Conservation (phyloP, 345 rosid genomes). For the Noccaea caerulescens region DNA sequence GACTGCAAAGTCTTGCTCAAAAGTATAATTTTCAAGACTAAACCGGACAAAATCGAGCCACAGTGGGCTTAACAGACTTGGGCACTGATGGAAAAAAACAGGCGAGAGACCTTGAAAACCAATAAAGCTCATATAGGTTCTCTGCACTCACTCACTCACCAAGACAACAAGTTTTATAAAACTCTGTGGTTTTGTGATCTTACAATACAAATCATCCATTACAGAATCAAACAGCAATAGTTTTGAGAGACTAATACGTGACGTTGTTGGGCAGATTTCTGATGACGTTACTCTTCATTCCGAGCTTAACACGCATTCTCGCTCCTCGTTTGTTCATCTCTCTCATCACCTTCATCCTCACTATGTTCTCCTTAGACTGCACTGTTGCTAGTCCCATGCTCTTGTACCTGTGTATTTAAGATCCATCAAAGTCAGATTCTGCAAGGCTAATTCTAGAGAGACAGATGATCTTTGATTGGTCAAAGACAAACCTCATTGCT, state of each 20-base stretch:
- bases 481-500: constrained; percentile 63
- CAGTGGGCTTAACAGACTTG: no score
- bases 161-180: constrained; percentile 10
- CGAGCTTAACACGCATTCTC: constrained; percentile 63
- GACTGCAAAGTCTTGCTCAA: no score
- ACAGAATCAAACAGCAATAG: constrained; percentile 1
- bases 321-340: constrained; percentile 73
- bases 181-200: background rate
- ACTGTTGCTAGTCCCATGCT: constrained; percentile 91
- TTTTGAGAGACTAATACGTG: constrained; percentile 50
- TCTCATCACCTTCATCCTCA: constrained; percentile 88
- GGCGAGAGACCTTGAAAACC: background rate
- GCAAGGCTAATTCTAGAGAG: background rate
- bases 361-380: constrained; percentile 71
- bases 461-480: constrained; percentile 19
- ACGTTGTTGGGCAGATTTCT: constrained; percentile 85
- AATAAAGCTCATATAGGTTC: background rate
- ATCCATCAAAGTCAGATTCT: constrained; percentile 32
- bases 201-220: background rate
- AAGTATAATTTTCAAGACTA: no score
- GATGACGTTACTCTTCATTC: constrained; percentile 81
- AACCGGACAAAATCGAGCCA: no score
- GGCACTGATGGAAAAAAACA: background rate
- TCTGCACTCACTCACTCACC: background rate
- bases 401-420: constrained; percentile 62